These are phyloP conservation scores for Penicillium coffeae DNA, from an alignment of 495 filamentous ascomycete genomes.

Conservation along the genomic window DNA sequence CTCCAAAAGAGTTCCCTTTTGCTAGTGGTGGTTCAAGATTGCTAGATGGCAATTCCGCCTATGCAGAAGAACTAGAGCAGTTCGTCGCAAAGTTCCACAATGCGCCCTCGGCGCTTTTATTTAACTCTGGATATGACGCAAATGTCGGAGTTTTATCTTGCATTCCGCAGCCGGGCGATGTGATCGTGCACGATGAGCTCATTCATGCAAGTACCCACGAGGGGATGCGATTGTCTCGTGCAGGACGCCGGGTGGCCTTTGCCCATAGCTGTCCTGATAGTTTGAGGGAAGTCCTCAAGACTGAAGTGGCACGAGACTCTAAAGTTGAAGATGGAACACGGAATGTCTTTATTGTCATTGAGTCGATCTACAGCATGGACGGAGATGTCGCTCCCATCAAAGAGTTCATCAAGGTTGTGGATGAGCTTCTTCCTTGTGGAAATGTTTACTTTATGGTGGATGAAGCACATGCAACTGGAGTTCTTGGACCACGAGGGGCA, in stretches of 20 bases:
- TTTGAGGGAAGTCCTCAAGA: slow-evolving; percentile 38
- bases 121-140: slow-evolving; percentile 76
- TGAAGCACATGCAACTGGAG: slow-evolving; percentile 73
- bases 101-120: slow-evolving; percentile 63
- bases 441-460: slow-evolving; percentile 73
- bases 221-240: slow-evolving; percentile 67
- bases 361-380: slow-evolving; percentile 83
- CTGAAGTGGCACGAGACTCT: slow-evolving; percentile 26
- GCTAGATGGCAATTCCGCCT: slow-evolving; percentile 62
- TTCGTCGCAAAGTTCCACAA: slow-evolving; percentile 63
- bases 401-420: slow-evolving; percentile 53
- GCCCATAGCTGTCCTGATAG: slow-evolving; percentile 55
- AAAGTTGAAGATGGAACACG: slow-evolving; percentile 28
- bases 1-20: slow-evolving; percentile 32
- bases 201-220: slow-evolving; percentile 78
- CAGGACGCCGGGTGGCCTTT: slow-evolving; percentile 49
- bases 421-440: slow-evolving; percentile 49
- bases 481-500: slow-evolving; percentile 58
- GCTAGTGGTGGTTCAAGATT: slow-evolving; percentile 43
- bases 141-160: slow-evolving; percentile 66
- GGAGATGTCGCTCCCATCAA: slow-evolving; percentile 65
- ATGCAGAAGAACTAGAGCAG: slow-evolving; percentile 59
- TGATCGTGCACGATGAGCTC: slow-evolving; percentile 67
- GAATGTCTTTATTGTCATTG: slow-evolving; percentile 62
- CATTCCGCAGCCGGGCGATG: slow-evolving; percentile 65